These are phyloP conservation scores for Collybia sordida DNA, from an alignment of 768 basidiomycete genomes.

Conservation along the genomic window DNA sequence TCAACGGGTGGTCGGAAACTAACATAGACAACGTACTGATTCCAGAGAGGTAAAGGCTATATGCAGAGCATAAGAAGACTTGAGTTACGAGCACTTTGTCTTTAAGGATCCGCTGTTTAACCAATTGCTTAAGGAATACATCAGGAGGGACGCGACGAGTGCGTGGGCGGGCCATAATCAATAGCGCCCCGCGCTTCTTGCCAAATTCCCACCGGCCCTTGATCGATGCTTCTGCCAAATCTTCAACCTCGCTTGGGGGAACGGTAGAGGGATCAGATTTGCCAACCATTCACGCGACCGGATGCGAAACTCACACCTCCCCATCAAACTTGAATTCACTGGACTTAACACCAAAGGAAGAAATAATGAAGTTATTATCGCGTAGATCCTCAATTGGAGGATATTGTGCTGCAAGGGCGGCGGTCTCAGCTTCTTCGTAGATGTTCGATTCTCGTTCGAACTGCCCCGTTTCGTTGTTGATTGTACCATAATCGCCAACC, in stretches of 20 bases:
- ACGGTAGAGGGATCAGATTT: not conserved
- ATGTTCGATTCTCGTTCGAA: constrained; percentile 30
- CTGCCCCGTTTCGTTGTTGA: constrained; percentile 27
- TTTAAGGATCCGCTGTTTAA: constrained; percentile 18
- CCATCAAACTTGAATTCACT: constrained; percentile 12
- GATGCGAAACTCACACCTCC: constrained; percentile 13
- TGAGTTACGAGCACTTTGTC: constrained; percentile 32
- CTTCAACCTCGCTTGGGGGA: constrained; percentile 19
- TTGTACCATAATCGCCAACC: constrained; percentile 31
- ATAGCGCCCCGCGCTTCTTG: constrained; percentile 27
- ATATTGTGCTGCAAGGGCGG: constrained; percentile 13
- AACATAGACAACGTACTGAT: too few species aligned
- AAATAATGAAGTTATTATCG: constrained; percentile 22
- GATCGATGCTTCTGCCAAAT: constrained; percentile 27
- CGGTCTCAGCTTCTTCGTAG: constrained; percentile 20
- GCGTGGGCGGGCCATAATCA: constrained; percentile 31
- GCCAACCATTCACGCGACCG: not conserved
- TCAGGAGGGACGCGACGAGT: constrained; percentile 11
- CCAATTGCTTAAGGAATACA: constrained; percentile 22
- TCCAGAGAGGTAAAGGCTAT: too few species aligned
- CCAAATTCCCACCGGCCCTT: constrained; percentile 34
- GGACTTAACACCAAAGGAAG: constrained; percentile 19
- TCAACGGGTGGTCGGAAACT: too few species aligned
- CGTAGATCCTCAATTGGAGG: constrained; percentile 8
- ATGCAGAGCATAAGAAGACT: constrained; percentile 8